Base-by-base conservation (phyloP, 805 yeast genomes). In the Candida verbasci region DNA sequence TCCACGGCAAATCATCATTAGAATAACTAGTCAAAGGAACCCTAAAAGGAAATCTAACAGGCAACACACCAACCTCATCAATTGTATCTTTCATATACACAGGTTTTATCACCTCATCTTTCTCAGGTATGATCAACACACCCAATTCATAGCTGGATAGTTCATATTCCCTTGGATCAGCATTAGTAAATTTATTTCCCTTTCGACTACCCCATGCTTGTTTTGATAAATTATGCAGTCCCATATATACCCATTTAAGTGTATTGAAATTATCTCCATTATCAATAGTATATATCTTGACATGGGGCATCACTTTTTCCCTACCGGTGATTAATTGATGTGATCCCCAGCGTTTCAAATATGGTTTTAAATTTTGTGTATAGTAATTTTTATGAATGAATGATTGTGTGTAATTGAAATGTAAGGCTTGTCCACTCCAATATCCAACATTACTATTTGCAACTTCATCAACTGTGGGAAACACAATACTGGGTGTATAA, bases 131-230 rank as follows among this genome's bases (percentile, higher is more conserved):
- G 3, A 43, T 21, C 17, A 65, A 45, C 10, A 66, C 65, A 6
- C 70, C 60, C 21, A 66, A 44, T 41, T 66, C 72, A 41, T 58
- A 66, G 43, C 71, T 66, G 3, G 62, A 41, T 1, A 66, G 53
- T 7, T 52, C 50, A 40, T 53, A 64, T 14, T 41, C 40, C 3
- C 26, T 23, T 3, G 60, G 44, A 36, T 52, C 49, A 1, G 24
- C 29, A 29, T 40, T 35, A 22, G 40, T 34, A 17, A 35, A 34
- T 44, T 38, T 49, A 40, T 23, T 37, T 28, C 31, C 50, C 24
- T 36, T 12, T 34, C 43, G 14, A 31, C 43, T 33, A 60, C 95
- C 95, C 95, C 95, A 86, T 1, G 95, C 95, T 41, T 77, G 82
- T 37, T 75, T 75, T 22, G 89, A 80, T 27, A 85, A 49, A 50